Percentiles rank a stretch among this genome's conserved stretches.
These are phyloP conservation scores for Skeletonema grethae DNA, from an alignment of 108 stramenopile genomes.

Conservation along the genomic window DNA sequence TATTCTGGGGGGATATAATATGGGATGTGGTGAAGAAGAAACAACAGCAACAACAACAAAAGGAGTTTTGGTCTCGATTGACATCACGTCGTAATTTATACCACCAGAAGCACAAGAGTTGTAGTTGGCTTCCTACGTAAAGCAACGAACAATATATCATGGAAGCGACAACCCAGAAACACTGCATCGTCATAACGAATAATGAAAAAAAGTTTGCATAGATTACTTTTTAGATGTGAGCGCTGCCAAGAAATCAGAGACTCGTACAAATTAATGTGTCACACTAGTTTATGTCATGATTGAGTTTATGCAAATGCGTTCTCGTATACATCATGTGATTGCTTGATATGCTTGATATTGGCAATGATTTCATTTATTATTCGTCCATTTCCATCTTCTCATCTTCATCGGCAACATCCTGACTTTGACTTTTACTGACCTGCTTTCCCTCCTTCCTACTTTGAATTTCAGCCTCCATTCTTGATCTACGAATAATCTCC, in stretches of 20 bases:
- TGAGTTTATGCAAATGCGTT: neutral
- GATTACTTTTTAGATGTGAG: neutral
- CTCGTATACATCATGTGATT: neutral
- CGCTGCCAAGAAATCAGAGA: neutral
- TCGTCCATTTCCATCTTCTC: conserved; percentile 21
- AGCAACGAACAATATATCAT: neutral
- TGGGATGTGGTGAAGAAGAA: neutral
- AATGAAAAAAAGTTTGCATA: conserved; percentile 2
- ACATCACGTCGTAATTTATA: neutral
- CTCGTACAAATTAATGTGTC: neutral
- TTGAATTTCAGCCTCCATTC: conserved; percentile 30
- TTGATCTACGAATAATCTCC: conserved; percentile 39
- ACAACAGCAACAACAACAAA: no score
- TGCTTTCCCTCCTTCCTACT: conserved; percentile 16
- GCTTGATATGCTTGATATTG: neutral
- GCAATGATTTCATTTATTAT: neutral
- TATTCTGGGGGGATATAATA: neutral
- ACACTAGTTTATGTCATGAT: neutral
- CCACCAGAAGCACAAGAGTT: neutral
- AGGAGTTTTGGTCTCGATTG: neutral
- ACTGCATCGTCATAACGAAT: conserved; percentile 9
- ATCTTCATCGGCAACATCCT: neutral
- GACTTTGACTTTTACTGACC: conserved; percentile 2
- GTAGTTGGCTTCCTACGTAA: neutral
- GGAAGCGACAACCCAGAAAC: neutral